Evolutionary conservation across 2,329 filamentous ascomycete species (phyloP), one percentile per base, ranked within the genome.

Genomic region (Ophiosphaerella korrae): DNA sequence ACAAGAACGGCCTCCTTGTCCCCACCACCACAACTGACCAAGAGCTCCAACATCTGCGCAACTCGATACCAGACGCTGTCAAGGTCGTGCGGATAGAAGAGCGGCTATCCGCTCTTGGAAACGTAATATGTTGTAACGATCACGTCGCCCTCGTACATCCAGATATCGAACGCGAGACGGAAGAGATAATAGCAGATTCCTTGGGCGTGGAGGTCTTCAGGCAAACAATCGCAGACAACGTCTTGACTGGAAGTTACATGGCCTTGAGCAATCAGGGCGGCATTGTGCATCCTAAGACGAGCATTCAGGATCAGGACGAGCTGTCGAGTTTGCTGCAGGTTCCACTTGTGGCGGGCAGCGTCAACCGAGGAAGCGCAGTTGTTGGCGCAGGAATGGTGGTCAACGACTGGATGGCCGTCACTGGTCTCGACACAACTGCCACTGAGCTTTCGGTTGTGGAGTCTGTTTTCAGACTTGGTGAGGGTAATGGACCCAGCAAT

Each of bases 31-130:
- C 94, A 56, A 96, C 92, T 64, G 94, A 99, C 78, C 94, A 99
- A 81, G 94, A 99, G 81, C 84, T 99, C 59, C 92, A 97, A 78
- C 94, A 99, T 77, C 83, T 99, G 67, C 89, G 94, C 68, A 97
- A 99, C 77, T 92, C 89, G 51, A 86, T 99, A 62, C 94, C 94
- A 34, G 93, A 97, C 74, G 79, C 80, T 52, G 90, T 99, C 60
- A 92, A 92, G 78, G 96, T 99, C 70, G 92, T 97, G 80, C 87
- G 94, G 63, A 96, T 99, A 79, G 94, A 99, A 81, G 94, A 99
- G 82, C 87, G 94, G 36, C 83, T 99, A 58, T 96, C 92, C 14
- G 94, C 94, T 4, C 85, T 99, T 23, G 94, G 94, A 55, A 99
- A 99, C 73, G 94, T 97, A 57, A 97, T 99, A 70, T 95, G 92